Conservation (phyloP, 169 alveolate species). For the Amoebophrya sp. region DNA sequence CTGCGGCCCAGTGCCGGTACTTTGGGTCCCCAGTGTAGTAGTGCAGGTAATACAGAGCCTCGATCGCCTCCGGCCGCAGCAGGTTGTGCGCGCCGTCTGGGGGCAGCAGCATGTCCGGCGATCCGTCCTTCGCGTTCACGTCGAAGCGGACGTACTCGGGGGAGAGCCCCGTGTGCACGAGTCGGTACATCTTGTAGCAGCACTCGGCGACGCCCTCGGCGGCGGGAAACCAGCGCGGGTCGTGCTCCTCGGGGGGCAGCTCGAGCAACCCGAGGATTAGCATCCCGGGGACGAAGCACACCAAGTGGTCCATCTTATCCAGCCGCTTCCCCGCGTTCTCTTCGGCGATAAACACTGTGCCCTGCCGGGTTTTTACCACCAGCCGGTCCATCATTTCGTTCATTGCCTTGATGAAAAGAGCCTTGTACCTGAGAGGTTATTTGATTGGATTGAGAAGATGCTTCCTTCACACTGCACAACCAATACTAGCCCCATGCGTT, state of each 20-base stretch:
- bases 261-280: not conserved
- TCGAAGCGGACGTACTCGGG: slow-evolving; percentile 10
- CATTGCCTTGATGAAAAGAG: slow-evolving; percentile 2
- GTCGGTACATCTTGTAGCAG: slow-evolving; percentile 13
- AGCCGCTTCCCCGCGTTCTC: not conserved
- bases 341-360: not conserved
- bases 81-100: slow-evolving; percentile 15
- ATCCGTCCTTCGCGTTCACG: not conserved
- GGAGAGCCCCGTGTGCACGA: not conserved
- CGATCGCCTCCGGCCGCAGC: slow-evolving; percentile 32
- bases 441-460: too few relatives aligned
- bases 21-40: slow-evolving; percentile 25
- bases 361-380: not conserved
- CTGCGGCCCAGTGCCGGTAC: slow-evolving; percentile 24
- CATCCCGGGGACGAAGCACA: slow-evolving; percentile 10
- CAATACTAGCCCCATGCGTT: too few relatives aligned
- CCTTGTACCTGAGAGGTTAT: not conserved
- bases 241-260: not conserved
- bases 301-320: slow-evolving; percentile 12
- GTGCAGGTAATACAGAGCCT: slow-evolving; percentile 20
- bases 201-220: slow-evolving; percentile 7
- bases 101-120: not conserved
- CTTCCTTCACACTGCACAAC: too few relatives aligned
- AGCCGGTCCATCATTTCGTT: slow-evolving; percentile 10
- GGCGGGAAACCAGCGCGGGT: slow-evolving; percentile 8